phyloP scores from a whole-genome alignment of 495 filamentous ascomycete genomes.

The Hypoxylon lenormandii region DNA sequence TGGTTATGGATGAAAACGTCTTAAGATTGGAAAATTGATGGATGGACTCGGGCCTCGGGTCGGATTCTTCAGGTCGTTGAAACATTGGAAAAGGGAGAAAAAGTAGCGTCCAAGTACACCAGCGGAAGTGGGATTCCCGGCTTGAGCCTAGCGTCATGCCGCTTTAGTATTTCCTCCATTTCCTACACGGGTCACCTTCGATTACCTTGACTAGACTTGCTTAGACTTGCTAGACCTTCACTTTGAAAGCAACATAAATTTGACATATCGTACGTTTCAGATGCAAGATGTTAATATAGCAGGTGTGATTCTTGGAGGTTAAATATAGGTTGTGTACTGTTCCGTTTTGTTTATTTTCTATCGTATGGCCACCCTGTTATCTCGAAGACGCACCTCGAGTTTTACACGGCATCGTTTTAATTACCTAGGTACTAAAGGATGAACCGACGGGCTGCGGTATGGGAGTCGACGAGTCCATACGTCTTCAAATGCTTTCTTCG shows the following conservation, averaged over 20 bases:
- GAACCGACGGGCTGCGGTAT: conserved; percentile 3
- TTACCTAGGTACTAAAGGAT: conserved; percentile 1
- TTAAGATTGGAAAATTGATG: conserved; percentile 14
- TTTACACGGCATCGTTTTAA: conserved; percentile 22
- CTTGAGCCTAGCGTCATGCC: conserved; percentile 33
- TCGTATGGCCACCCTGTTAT: conserved; percentile 23
- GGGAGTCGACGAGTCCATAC: too few relatives aligned
- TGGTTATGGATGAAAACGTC: not conserved
- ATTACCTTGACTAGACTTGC: conserved; percentile 24
- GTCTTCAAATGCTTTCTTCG: conserved; percentile 6
- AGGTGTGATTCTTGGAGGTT: conserved; percentile 37
- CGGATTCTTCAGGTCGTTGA: conserved; percentile 20
- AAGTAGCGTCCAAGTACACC: conserved; percentile 30
- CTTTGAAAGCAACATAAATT: conserved; percentile 7
- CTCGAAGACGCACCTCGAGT: conserved; percentile 22
- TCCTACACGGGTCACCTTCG: conserved; percentile 6
- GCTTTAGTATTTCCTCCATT: conserved; percentile 29
- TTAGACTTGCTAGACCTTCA: too few relatives aligned
- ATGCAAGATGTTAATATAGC: conserved; percentile 26
- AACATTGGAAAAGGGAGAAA: conserved; percentile 11
- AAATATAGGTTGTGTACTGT: not conserved
- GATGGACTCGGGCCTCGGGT: not conserved
- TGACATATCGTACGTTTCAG: conserved; percentile 30
- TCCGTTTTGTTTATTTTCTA: conserved; percentile 11
- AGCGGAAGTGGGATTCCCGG: conserved; percentile 11